A percentile compares a stretch with the other conserved stretches of the same genome.
phyloP scores from a whole-genome alignment of 2,329 filamentous ascomycete species.

The Fusarium decemcellulare region DNA sequence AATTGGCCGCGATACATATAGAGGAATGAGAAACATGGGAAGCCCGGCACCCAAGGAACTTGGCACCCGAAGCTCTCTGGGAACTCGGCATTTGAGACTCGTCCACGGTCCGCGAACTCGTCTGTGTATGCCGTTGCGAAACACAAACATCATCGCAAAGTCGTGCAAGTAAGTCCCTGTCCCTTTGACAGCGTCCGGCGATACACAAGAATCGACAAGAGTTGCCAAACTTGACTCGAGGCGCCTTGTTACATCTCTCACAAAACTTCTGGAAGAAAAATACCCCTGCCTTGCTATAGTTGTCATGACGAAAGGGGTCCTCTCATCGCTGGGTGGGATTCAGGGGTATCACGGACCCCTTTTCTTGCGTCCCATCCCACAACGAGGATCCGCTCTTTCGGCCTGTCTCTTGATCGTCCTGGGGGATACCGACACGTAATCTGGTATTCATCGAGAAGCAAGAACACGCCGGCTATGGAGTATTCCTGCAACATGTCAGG shows the following conservation, averaged over 20 bases:
- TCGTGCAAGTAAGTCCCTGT: conserved; percentile 1
- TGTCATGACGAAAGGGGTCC: conserved; percentile 16
- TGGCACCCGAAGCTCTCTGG: neutral
- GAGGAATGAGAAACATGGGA: neutral
- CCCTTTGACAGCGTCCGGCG: neutral
- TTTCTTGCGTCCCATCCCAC: neutral
- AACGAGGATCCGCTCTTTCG: conserved; percentile 1
- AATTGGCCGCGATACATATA: neutral
- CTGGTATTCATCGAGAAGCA: conserved; percentile 28
- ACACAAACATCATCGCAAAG: conserved; percentile 23
- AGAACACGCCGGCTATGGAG: neutral
- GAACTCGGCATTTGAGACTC: conserved; percentile 23
- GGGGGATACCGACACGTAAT: conserved; percentile 33
- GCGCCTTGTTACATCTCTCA: neutral
- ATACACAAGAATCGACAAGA: conserved; percentile 16
- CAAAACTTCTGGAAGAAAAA: neutral
- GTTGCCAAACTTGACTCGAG: conserved; percentile 1
- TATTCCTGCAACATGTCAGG: conserved; percentile 23
- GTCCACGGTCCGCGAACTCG: neutral
- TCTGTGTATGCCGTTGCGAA: conserved; percentile 13
- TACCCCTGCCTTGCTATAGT: neutral
- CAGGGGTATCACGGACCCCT: conserved; percentile 32
- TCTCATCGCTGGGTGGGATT: neutral
- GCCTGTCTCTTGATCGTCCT: neutral
- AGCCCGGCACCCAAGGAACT: neutral